Percentiles rank a stretch among this genome's conserved stretches.
phyloP scores from a whole-genome alignment of 352 stramenopile species.

The Globisporangium okanoganense region DNA sequence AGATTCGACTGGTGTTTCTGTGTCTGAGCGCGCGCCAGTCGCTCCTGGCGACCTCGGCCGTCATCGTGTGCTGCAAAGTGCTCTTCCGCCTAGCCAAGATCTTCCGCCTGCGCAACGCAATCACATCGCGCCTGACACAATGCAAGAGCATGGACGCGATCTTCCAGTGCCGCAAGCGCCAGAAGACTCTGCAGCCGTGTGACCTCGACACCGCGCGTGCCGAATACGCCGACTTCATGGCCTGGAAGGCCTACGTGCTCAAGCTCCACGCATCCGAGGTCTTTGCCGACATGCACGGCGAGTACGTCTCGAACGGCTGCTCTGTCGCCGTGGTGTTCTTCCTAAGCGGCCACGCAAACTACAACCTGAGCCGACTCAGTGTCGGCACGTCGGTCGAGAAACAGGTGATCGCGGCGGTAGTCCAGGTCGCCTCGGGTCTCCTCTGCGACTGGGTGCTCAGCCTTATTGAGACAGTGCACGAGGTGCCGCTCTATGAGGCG shows the following conservation, averaged over 20 bases:
- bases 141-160: conserved; percentile 18
- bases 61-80: conserved; percentile 22
- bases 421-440: conserved; percentile 17
- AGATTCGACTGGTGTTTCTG: conserved; percentile 29
- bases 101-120: conserved; percentile 14
- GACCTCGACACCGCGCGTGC: conserved; percentile 20
- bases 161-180: neutral
- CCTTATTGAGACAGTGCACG: conserved; percentile 28
- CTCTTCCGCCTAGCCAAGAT: conserved; percentile 29
- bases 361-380: conserved; percentile 5
- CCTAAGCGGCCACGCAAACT: conserved; percentile 16
- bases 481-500: conserved; percentile 31
- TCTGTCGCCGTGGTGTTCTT: conserved; percentile 20
- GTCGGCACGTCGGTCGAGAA: neutral
- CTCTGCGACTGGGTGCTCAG: conserved; percentile 24
- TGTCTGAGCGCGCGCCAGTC: conserved; percentile 8
- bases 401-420: conserved; percentile 4
- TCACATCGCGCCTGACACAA: conserved; percentile 14
- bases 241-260: conserved; percentile 30
- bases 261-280: conserved; percentile 28
- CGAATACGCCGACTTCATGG: conserved; percentile 27
- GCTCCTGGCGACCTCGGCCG: conserved; percentile 14
- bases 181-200: conserved; percentile 16
- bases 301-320: conserved; percentile 37
- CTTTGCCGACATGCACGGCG: conserved; percentile 41